phyloP scores from a whole-genome alignment of 495 filamentous ascomycete species.

The Aspergillus biplanus region DNA sequence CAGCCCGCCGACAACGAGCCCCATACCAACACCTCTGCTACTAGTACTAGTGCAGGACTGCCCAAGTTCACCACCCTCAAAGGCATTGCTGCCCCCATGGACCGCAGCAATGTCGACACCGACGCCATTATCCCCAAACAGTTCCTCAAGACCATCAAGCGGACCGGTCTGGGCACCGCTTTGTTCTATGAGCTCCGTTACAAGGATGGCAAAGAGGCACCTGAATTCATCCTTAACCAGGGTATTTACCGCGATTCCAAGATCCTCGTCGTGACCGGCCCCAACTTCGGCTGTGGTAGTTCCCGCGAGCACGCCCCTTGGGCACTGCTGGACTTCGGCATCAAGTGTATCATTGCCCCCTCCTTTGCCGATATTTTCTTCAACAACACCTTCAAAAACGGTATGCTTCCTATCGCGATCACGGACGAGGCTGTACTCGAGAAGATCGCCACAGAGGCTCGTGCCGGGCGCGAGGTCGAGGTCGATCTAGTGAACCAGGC shows the following conservation, averaged over 20 bases:
- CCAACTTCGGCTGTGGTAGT: conserved; percentile 95
- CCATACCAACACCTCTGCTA: conserved; percentile 57
- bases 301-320: conserved; percentile 96
- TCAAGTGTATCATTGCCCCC: conserved; percentile 90
- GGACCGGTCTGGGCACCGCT: conserved; percentile 86
- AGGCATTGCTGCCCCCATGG: conserved; percentile 87
- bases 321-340: conserved; percentile 95
- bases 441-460: conserved; percentile 77
- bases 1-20: conserved; percentile 71
- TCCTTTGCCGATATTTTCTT: conserved; percentile 98
- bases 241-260: conserved; percentile 84
- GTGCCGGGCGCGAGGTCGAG: conserved; percentile 83
- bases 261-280: conserved; percentile 90
- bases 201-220: conserved; percentile 73
- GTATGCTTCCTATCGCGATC: conserved; percentile 90
- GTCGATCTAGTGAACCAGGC: conserved; percentile 86
- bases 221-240: conserved; percentile 87
- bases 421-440: conserved; percentile 66
- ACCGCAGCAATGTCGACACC: conserved; percentile 90
- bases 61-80: conserved; percentile 80
- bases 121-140: conserved; percentile 99
- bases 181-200: conserved; percentile 85
- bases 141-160: conserved; percentile 99
- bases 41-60: conserved; percentile 63
- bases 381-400: conserved; percentile 99